These are phyloP conservation scores for Themeda triandra DNA, from an alignment of 176 grass and related monocot genomes.

Conservation along the genomic window DNA sequence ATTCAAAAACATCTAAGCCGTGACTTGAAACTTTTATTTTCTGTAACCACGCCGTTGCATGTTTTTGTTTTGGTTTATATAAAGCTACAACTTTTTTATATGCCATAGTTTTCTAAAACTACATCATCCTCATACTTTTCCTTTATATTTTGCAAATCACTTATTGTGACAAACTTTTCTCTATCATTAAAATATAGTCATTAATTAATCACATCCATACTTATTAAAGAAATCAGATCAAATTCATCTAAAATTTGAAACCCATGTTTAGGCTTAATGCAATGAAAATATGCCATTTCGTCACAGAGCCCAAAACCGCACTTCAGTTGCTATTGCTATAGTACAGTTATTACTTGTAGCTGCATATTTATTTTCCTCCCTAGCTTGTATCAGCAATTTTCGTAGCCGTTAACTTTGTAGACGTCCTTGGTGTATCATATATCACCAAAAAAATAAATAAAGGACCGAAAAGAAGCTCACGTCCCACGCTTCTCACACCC, in stretches of 20 bases:
- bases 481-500: constrained; percentile 19
- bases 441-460: too few relatives aligned
- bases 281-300: background rate
- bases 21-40: too few relatives aligned
- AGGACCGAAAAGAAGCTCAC: background rate
- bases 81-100: background rate
- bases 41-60: background rate
- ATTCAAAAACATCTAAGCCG: too few relatives aligned
- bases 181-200: background rate
- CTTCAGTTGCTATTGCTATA: background rate
- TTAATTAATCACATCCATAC: background rate
- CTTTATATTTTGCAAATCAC: background rate
- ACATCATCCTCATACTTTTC: background rate
- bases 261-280: background rate
- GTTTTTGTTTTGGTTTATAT: background rate
- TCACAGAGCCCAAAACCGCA: background rate
- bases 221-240: background rate
- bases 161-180: background rate
- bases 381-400: background rate
- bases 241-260: background rate
- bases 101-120: background rate
- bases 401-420: background rate
- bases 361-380: background rate
- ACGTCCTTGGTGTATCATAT: background rate
- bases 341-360: background rate